Evolutionary conservation across 352 stramenopile genomes (phyloP).

Genomic region (Phytopythium mirpurense): DNA sequence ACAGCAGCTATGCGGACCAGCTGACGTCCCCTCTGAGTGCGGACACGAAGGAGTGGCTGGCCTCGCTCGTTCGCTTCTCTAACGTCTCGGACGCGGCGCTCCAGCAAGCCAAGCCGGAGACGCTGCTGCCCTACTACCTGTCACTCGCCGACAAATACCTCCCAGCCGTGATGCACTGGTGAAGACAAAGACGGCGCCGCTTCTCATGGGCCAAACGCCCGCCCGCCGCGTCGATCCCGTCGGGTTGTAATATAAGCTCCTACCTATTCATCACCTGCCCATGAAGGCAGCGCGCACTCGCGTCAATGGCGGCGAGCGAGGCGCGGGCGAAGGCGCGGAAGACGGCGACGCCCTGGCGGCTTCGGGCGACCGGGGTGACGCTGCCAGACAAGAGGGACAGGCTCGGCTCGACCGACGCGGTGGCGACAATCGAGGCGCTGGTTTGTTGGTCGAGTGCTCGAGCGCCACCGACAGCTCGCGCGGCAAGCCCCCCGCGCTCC

Average conservation of each 20-base stretch:
- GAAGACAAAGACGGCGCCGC: too few relatives aligned
- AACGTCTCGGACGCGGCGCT: conserved; percentile 35
- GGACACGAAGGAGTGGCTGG: conserved; percentile 72
- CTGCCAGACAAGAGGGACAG: neutral
- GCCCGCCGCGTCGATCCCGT: too few relatives aligned
- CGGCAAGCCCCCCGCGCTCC: neutral
- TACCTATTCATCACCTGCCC: neutral
- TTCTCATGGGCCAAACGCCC: too few relatives aligned
- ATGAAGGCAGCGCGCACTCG: neutral
- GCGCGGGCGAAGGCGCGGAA: neutral
- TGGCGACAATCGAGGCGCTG: neutral
- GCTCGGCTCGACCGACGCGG: neutral
- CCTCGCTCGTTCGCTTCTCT: conserved; percentile 28
- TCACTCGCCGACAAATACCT: conserved; percentile 70
- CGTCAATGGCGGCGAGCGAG: neutral
- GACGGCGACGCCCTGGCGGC: neutral
- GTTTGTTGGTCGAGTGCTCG: neutral
- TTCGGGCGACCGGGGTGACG: neutral
- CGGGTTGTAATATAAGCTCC: neutral
- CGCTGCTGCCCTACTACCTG: conserved; percentile 60
- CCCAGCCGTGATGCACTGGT: conserved; percentile 64
- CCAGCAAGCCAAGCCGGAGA: conserved; percentile 28
- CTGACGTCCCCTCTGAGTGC: conserved; percentile 36
- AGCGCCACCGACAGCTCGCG: neutral
- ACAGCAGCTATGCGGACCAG: conserved; percentile 43